These are phyloP conservation scores for Entoloma clypeatum DNA, from an alignment of 1,284 basidiomycete species.

Conservation along the genomic window DNA sequence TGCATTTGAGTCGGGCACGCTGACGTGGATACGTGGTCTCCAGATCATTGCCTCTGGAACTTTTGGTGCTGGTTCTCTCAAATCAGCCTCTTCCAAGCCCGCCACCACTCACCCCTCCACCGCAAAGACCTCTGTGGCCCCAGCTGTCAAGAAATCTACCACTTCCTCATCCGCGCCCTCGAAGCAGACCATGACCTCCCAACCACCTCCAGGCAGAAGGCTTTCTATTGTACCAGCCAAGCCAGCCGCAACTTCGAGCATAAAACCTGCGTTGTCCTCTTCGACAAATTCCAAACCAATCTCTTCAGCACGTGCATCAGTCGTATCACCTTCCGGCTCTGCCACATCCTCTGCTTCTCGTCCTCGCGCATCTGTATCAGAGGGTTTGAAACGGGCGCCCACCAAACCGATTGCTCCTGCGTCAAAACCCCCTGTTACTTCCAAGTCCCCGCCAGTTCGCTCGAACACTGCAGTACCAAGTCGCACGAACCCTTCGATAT, in stretches of 20 bases:
- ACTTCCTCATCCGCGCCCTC: constrained; percentile 36
- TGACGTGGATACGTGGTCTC: constrained; percentile 6
- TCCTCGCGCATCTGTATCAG: constrained; percentile 54
- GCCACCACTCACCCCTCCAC: constrained; percentile 28
- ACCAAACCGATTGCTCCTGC: constrained; percentile 37
- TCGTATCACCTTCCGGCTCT: constrained; percentile 50
- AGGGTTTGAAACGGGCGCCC: constrained; percentile 46
- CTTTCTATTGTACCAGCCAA: constrained; percentile 6
- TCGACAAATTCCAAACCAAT: constrained; percentile 20
- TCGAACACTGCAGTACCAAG: constrained; percentile 29
- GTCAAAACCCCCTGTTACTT: constrained; percentile 24
- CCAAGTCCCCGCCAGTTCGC: constrained; percentile 29
- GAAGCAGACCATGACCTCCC: constrained; percentile 42
- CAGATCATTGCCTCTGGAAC: constrained; percentile 68
- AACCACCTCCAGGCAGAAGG: constrained; percentile 13
- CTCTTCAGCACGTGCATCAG: constrained; percentile 31
- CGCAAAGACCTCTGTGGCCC: constrained; percentile 31
- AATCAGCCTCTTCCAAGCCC: constrained; percentile 43
- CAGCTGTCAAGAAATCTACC: constrained; percentile 47
- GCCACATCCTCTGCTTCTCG: constrained; percentile 38
- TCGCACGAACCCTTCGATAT: constrained; percentile 54
- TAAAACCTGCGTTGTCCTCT: constrained; percentile 19
- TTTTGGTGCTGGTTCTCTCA: constrained; percentile 57
- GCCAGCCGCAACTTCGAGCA: constrained; percentile 12
- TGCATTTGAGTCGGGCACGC: constrained; percentile 18